These are phyloP conservation scores for Prototheca stagnorum DNA, from an alignment of 163 green algal genomes.

Conservation along the genomic window DNA sequence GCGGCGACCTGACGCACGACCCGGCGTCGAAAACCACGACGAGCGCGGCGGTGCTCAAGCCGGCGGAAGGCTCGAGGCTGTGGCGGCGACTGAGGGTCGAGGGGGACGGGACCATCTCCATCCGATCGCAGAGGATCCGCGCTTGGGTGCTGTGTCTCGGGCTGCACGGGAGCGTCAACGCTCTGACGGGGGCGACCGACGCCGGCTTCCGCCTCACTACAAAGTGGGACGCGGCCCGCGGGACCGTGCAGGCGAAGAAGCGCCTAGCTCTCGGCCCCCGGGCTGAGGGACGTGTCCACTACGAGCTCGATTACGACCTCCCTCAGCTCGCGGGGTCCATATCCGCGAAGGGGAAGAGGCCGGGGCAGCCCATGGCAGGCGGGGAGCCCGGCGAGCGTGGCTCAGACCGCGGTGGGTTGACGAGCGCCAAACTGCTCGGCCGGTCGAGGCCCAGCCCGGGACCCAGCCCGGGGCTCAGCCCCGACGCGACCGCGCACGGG, in stretches of 20 bases:
- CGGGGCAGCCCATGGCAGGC: too few relatives aligned
- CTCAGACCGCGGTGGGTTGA: too few relatives aligned
- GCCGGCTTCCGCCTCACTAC: slow-evolving; percentile 16
- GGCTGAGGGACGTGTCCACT: slow-evolving; percentile 14
- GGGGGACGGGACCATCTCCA: slow-evolving; percentile 8
- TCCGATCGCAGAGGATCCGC: slow-evolving; percentile 14
- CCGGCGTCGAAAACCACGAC: neutral
- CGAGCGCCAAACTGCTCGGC: too few relatives aligned
- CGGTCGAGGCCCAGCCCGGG: too few relatives aligned
- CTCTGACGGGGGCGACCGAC: slow-evolving; percentile 2
- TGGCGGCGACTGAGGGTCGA: slow-evolving; percentile 16
- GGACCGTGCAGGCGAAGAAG: slow-evolving; percentile 12
- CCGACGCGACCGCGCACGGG: too few relatives aligned
- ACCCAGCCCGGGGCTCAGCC: too few relatives aligned
- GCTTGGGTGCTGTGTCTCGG: slow-evolving; percentile 17
- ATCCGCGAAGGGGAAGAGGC: neutral
- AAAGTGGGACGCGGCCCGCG: slow-evolving; percentile 13
- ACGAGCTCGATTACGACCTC: slow-evolving; percentile 13
- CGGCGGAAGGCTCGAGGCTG: neutral
- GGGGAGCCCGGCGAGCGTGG: too few relatives aligned
- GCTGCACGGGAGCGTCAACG: slow-evolving; percentile 12
- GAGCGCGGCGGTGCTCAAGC: slow-evolving; percentile 14
- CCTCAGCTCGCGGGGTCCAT: slow-evolving; percentile 13
- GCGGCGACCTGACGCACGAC: slow-evolving; percentile 7
- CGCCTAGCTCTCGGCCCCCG: neutral